Evolutionary conservation across 805 yeast genomes (phyloP).

Genomic region (Metschnikowia koreensis): DNA sequence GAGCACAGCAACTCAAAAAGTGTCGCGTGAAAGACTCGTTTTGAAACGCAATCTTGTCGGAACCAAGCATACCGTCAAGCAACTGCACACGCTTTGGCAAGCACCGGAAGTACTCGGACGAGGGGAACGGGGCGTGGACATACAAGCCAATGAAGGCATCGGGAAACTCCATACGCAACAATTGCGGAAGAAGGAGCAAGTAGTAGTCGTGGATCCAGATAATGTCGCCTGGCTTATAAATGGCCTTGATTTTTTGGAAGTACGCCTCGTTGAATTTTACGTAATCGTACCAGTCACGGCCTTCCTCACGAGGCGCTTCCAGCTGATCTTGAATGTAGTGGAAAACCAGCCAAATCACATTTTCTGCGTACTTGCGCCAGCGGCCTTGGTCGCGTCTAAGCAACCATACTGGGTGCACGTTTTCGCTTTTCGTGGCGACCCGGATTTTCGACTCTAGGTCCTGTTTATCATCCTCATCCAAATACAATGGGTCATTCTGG

Average conservation of each 20-base stretch:
- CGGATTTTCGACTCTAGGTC: conserved; percentile 49
- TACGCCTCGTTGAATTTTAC: conserved; percentile 89
- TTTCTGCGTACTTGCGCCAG: conserved; percentile 90
- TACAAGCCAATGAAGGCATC: conserved; percentile 74
- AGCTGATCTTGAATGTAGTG: conserved; percentile 86
- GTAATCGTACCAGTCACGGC: conserved; percentile 80
- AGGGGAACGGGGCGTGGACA: conserved; percentile 91
- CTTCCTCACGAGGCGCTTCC: conserved; percentile 65
- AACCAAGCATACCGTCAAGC: conserved; percentile 88
- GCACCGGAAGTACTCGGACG: conserved; percentile 90
- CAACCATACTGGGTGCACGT: conserved; percentile 86
- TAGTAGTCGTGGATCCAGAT: conserved; percentile 94
- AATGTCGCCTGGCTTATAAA: conserved; percentile 85
- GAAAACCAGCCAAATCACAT: conserved; percentile 89
- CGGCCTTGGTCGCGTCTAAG: conserved; percentile 71
- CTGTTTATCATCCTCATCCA: conserved; percentile 53
- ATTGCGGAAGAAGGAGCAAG: conserved; percentile 74
- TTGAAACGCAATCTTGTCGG: conserved; percentile 85
- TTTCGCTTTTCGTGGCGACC: conserved; percentile 44
- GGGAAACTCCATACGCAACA: conserved; percentile 74
- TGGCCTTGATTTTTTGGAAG: conserved; percentile 68
- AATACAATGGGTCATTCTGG: conserved; percentile 57
- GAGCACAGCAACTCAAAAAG: conserved; percentile 84
- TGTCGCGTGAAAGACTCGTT: conserved; percentile 84
- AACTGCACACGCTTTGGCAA: conserved; percentile 78